Evolutionary conservation across 805 yeast species (phyloP).

Genomic region (Kazachstania taianensis): DNA sequence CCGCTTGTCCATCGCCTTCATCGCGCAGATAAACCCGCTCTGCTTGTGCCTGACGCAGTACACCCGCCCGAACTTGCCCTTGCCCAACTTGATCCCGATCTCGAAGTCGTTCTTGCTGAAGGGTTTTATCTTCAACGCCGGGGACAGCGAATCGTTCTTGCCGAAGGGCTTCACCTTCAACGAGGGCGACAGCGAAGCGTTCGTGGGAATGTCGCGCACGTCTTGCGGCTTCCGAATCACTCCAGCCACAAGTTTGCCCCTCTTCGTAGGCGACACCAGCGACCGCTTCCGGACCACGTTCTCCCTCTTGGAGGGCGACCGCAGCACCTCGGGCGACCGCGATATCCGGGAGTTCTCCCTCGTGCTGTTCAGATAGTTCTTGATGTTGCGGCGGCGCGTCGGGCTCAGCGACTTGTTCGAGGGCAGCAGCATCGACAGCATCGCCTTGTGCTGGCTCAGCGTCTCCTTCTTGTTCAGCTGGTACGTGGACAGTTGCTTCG

Average conservation of each 20-base stretch:
- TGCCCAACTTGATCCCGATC: conserved; percentile 78
- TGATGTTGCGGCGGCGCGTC: conserved; percentile 4
- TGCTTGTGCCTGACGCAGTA: conserved; percentile 73
- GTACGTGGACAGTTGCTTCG: no score
- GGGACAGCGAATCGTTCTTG: conserved; percentile 6
- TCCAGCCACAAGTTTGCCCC: no score
- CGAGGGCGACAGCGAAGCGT: conserved; percentile 1
- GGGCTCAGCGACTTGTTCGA: conserved; percentile 4
- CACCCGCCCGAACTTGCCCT: conserved; percentile 89
- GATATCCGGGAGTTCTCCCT: neutral
- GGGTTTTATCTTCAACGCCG: conserved; percentile 6
- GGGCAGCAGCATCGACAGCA: conserved; percentile 2
- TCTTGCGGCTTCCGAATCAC: no score
- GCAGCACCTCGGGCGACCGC: neutral
- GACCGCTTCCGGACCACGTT: no score
- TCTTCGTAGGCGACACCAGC: neutral
- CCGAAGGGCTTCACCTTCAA: conserved; percentile 8
- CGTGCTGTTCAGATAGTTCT: neutral
- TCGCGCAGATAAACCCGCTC: conserved; percentile 76
- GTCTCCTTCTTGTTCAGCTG: conserved; percentile 3
- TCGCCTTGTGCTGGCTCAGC: conserved; percentile 3
- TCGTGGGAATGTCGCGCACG: no score
- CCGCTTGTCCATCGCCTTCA: conserved; percentile 80
- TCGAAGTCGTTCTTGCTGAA: conserved; percentile 51
- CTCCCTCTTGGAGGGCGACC: neutral